Evolutionary conservation across 176 grass and related monocot species (phyloP).

Genomic region (Raddia guianensis): DNA sequence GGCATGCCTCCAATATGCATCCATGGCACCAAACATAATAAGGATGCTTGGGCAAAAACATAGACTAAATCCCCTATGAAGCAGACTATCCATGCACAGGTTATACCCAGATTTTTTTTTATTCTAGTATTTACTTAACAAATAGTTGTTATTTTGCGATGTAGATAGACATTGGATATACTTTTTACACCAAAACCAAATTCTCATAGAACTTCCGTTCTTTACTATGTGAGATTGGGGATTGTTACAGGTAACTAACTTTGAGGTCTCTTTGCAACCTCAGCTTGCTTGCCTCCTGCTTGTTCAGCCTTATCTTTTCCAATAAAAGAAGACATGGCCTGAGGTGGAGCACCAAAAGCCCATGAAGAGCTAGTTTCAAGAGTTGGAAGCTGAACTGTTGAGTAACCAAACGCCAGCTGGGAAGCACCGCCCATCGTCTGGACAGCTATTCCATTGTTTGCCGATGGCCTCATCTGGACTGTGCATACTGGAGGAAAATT

Average conservation of each 20-base stretch:
- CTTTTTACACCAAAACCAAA: constrained; percentile 2
- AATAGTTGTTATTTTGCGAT: constrained; percentile 12
- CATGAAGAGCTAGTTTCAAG: constrained; percentile 92
- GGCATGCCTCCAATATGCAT: constrained; percentile 6
- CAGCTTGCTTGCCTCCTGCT: constrained; percentile 43
- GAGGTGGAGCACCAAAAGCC: constrained; percentile 68
- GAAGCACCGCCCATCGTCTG: constrained; percentile 39
- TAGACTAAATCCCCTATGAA: constrained; percentile 25
- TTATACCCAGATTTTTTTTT: constrained; percentile 24
- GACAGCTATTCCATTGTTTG: constrained; percentile 49
- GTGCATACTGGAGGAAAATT: constrained; percentile 50
- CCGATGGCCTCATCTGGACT: constrained; percentile 59
- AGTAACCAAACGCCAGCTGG: constrained; percentile 85
- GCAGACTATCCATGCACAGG: neutral
- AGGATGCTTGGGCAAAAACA: neutral
- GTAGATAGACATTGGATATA: neutral
- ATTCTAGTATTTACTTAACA: constrained; percentile 3
- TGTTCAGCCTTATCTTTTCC: constrained; percentile 50
- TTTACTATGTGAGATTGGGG: neutral
- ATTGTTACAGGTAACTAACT: constrained; percentile 44
- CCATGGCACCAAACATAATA: constrained; percentile 18
- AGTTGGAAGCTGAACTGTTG: constrained; percentile 76
- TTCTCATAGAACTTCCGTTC: neutral
- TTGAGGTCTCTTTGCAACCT: constrained; percentile 64
- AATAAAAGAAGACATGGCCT: constrained; percentile 45